Evolutionary conservation across 345 rosid species (phyloP).

Genomic region (Syzygium oleosum): DNA sequence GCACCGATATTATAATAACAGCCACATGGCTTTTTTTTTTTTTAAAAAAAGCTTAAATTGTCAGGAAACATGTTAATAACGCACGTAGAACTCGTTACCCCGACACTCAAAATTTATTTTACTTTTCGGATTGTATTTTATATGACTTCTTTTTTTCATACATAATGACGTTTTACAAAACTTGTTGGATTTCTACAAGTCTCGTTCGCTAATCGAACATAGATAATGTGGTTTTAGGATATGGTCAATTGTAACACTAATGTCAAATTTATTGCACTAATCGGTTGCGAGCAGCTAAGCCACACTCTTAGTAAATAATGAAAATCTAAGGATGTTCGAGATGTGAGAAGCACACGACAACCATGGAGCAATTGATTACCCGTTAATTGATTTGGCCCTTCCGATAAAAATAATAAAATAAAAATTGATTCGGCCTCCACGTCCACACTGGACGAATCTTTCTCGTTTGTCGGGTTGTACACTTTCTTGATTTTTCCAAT

Average conservation of each 20-base stretch:
- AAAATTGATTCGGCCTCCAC: neutral
- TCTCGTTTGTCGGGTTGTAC: neutral
- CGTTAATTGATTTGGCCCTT: neutral
- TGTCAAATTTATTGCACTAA: neutral
- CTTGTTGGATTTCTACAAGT: neutral
- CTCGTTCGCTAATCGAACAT: neutral
- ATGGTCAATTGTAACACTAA: neutral
- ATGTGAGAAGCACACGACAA: neutral
- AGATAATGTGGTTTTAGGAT: neutral
- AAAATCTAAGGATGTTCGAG: neutral
- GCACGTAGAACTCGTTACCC: accelerated
- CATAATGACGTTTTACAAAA: accelerated
- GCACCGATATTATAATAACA: neutral
- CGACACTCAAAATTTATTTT: too few relatives aligned
- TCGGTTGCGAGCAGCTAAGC: neutral
- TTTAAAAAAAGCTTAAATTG: neutral
- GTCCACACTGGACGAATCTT: neutral
- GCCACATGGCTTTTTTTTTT: neutral
- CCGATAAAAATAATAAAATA: too few relatives aligned
- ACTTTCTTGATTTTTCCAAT: neutral
- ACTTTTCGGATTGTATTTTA: neutral
- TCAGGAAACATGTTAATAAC: neutral
- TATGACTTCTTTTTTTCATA: too few relatives aligned
- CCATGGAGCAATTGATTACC: neutral
- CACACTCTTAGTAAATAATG: neutral